Base-by-base conservation (phyloP, 176 grass and related monocot genomes). In the Thinopyrum elongatum region DNA sequence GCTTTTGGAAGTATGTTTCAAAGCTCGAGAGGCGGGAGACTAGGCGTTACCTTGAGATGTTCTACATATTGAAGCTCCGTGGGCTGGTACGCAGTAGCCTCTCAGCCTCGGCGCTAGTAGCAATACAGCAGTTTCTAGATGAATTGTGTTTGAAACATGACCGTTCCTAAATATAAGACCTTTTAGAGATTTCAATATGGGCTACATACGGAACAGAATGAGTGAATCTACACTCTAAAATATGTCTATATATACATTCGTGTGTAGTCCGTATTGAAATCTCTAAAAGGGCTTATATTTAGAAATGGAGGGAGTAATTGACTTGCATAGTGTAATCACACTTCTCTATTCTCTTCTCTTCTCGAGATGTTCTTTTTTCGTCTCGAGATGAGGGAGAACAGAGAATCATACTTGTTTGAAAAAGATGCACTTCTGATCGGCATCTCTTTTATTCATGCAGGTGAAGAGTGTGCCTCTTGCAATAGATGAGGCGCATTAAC, bases 21-120 rank as follows among this genome's bases (percentile, higher is more conserved):
- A 98, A 98, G 86, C 93, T 98, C 10, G 96, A 98, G 86, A 95
- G 96, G 79, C 86, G 86, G 17, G 92, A 98, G 84, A 98, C 88
- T 2, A 87, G 93, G 22, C 90, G 96, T 2, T 98, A 94, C 75
- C 93, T 98, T 3, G 93, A 98, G 67, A 98, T 98, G 93, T 98
- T 98, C 89, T 98, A 98, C 82, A 95, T 92, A 80, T 44, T 98
- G 64, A 95, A 94, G 86, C 92, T 88, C 70, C 88, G 91, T 10
- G 86, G 92, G 41, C 90, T 98, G 93, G 96, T 98, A 94, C 1
- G 94, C 47, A 22, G 19, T 74, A 23, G 65, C 42, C 34, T 63
- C 53, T 68, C 62, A 9, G 11, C 33, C 59, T 28, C 4, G 0
- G 28, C 34, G 10, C 22, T 70, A n/a, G 8, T 28, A 23, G 21